These are phyloP conservation scores for Boletus rex-veris DNA, from an alignment of 768 basidiomycete species.

Conservation along the genomic window DNA sequence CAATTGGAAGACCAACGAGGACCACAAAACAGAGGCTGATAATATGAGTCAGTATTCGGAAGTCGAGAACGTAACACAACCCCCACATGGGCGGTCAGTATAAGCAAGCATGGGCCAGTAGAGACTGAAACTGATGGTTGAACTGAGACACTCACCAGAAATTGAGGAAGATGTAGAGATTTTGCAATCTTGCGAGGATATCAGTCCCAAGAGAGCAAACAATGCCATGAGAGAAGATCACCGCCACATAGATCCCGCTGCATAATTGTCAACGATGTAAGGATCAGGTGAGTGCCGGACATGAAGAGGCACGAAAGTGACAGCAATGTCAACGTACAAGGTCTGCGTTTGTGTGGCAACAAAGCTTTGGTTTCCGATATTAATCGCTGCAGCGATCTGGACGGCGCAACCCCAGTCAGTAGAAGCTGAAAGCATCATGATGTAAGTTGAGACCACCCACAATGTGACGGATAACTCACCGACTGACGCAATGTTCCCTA, in stretches of 20 bases:
- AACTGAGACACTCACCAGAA: constrained; percentile 44
- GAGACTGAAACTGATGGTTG: no score
- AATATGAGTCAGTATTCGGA: neutral
- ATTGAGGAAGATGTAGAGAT: constrained; percentile 65
- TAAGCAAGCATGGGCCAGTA: no score
- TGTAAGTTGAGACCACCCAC: neutral
- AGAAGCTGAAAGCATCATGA: constrained; percentile 40
- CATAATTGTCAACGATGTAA: neutral
- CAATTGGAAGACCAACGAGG: constrained; percentile 64
- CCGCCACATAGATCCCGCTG: constrained; percentile 63
- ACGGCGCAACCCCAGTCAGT: constrained; percentile 66
- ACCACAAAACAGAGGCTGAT: constrained; percentile 18
- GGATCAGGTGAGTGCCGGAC: neutral
- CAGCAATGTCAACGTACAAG: constrained; percentile 38
- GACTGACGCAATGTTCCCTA: constrained; percentile 45
- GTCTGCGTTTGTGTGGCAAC: constrained; percentile 36
- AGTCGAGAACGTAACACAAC: neutral
- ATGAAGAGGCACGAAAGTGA: neutral
- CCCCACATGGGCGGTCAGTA: neutral
- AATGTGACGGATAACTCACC: constrained; percentile 16
- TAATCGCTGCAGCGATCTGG: constrained; percentile 62
- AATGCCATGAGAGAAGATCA: constrained; percentile 59
- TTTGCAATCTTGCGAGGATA: constrained; percentile 66
- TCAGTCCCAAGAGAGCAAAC: constrained; percentile 66
- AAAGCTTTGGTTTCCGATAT: constrained; percentile 44